Percentiles rank a stretch among this genome's conserved stretches.
Evolutionary conservation across 768 basidiomycete genomes (phyloP).

Genomic region (Pisolithus albus): DNA sequence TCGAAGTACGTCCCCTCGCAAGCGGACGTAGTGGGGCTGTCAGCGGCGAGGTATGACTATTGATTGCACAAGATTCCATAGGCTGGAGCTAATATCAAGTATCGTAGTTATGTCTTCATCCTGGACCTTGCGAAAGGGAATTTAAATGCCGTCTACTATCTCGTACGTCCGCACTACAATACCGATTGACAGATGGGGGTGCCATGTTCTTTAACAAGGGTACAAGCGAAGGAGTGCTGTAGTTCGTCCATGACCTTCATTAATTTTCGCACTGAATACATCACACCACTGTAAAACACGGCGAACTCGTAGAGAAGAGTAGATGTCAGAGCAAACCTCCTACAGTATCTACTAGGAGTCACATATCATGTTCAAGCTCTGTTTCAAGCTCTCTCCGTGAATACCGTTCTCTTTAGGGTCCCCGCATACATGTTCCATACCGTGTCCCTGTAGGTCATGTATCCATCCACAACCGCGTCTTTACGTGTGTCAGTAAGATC

Average conservation of each 20-base stretch:
- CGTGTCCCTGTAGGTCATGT: conserved; percentile 64
- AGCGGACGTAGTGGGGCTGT: conserved; percentile 75
- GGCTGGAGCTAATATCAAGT: neutral
- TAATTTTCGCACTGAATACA: neutral
- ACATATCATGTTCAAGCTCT: conserved; percentile 33
- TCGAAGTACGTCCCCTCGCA: conserved; percentile 64
- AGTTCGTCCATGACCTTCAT: conserved; percentile 3
- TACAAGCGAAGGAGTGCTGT: conserved; percentile 59
- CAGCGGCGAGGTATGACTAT: conserved; percentile 57
- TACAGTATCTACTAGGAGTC: conserved; percentile 11
- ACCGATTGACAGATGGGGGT: conserved; percentile 59
- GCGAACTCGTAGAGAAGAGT: neutral
- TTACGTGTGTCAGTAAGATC: conserved; percentile 71
- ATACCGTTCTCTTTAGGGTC: conserved; percentile 25
- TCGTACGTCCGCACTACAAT: conserved; percentile 57
- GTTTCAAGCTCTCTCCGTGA: conserved; percentile 34
- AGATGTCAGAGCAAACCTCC: neutral
- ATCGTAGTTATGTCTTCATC: conserved; percentile 56
- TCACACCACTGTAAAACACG: neutral
- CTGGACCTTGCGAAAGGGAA: conserved; percentile 38
- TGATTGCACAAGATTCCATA: neutral
- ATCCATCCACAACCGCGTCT: conserved; percentile 68
- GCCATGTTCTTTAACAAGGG: conserved; percentile 69
- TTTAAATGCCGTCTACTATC: conserved; percentile 35
- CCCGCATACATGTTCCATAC: conserved; percentile 45